Evolutionary conservation across 345 rosid species (phyloP).

Genomic region (Gynandropsis gynandra): DNA sequence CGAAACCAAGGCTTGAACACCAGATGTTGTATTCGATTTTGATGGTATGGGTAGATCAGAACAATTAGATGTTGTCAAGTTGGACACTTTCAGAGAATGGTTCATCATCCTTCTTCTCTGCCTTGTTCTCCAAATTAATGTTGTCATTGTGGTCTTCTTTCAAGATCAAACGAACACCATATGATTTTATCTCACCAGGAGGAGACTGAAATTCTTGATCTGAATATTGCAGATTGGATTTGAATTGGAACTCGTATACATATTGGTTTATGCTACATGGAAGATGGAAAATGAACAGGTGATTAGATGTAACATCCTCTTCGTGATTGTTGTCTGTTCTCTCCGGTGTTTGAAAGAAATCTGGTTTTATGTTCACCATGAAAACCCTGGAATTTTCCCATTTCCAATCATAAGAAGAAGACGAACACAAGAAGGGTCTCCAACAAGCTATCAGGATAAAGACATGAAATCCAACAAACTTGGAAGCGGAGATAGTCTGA

Average conservation of each 20-base stretch:
- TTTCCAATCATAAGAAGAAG: conserved; percentile 12
- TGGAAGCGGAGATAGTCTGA: neutral
- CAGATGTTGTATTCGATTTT: no score
- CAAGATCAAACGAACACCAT: neutral
- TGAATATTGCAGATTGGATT: neutral
- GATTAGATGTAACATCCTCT: neutral
- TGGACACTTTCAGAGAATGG: no score
- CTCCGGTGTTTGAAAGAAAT: neutral
- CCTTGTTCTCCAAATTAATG: no score
- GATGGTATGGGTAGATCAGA: no score
- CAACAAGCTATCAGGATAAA: conserved; percentile 9
- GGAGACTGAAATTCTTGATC: conserved; percentile 1
- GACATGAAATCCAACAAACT: neutral
- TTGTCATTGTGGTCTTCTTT: no score
- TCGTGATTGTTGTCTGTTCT: conserved; percentile 3
- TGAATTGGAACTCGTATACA: neutral
- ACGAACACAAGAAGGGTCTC: neutral
- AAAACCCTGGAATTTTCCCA: neutral
- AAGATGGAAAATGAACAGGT: conserved; percentile 16
- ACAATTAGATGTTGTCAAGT: no score
- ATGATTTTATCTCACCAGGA: neutral
- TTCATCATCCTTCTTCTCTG: no score
- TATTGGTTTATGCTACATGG: conserved; percentile 7
- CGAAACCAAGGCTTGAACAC: no score
- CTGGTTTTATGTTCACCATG: conserved; percentile 17